Evolutionary conservation across 768 basidiomycete species (phyloP).

Genomic region (Kockovaella imperatae): DNA sequence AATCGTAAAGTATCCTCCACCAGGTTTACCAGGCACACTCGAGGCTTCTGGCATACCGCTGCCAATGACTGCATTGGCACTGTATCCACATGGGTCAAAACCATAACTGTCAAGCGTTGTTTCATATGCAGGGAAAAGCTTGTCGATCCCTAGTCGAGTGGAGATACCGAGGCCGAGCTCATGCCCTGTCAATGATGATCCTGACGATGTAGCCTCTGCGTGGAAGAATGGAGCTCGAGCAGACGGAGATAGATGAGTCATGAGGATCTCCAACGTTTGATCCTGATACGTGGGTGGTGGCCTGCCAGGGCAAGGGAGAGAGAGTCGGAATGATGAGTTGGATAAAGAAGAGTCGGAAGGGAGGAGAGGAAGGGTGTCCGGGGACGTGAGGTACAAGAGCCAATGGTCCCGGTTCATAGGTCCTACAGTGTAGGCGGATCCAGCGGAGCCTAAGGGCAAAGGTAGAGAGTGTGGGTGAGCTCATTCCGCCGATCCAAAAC

Average conservation of each 20-base stretch:
- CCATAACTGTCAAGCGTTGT: slow-evolving; percentile 86
- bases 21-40: slow-evolving; percentile 37
- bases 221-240: slow-evolving; percentile 65
- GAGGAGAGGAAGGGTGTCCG: slow-evolving; percentile 47
- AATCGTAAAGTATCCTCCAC: slow-evolving; percentile 94
- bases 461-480: not conserved
- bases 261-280: slow-evolving; percentile 95
- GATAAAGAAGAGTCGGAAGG: slow-evolving; percentile 17
- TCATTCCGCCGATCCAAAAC: not conserved
- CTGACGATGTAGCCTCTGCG: slow-evolving; percentile 2
- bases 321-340: slow-evolving; percentile 6
- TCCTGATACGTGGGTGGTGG: slow-evolving; percentile 51
- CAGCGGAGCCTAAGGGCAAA: slow-evolving; percentile 46
- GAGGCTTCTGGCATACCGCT: slow-evolving; percentile 49
- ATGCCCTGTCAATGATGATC: slow-evolving; percentile 42
- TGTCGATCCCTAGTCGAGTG: slow-evolving; percentile 63
- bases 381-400: slow-evolving; percentile 83
- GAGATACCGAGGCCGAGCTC: slow-evolving; percentile 55
- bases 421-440: slow-evolving; percentile 91
- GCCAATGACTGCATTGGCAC: slow-evolving; percentile 73
- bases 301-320: slow-evolving; percentile 28
- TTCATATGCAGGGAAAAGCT: slow-evolving; percentile 68
- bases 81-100: slow-evolving; percentile 93
- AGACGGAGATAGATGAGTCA: slow-evolving; percentile 74
- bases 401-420: slow-evolving; percentile 98